phyloP scores from a whole-genome alignment of 2,329 filamentous ascomycete genomes.

The Exophiala dermatitidis region DNA sequence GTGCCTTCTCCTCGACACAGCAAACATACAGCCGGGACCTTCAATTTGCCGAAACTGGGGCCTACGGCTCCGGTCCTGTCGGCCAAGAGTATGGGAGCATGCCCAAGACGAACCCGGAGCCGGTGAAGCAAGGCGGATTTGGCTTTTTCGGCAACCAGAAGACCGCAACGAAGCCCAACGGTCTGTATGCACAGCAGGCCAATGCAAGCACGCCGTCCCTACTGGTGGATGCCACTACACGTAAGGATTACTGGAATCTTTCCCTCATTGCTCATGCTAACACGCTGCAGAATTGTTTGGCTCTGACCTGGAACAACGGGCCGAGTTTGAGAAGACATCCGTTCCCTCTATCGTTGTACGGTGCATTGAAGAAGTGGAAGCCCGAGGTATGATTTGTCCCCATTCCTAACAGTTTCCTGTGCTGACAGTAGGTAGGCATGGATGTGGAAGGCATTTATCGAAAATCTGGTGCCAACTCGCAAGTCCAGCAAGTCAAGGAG shows the following conservation, averaged over 20 bases:
- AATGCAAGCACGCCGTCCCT: slow-evolving; percentile 40
- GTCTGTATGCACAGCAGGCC: slow-evolving; percentile 32
- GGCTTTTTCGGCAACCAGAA: slow-evolving; percentile 59
- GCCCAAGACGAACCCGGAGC: slow-evolving; percentile 33
- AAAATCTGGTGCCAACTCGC: slow-evolving; percentile 88
- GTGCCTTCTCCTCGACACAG: slow-evolving; percentile 68
- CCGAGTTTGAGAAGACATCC: slow-evolving; percentile 79
- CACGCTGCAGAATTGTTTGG: slow-evolving; percentile 61
- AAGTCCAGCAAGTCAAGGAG: slow-evolving; percentile 82
- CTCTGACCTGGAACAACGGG: slow-evolving; percentile 76
- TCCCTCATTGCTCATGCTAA: slow-evolving; percentile 6
- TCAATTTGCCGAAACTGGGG: slow-evolving; percentile 57
- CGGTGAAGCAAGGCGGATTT: slow-evolving; percentile 53
- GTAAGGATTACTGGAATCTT: slow-evolving; percentile 28
- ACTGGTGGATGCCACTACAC: slow-evolving; percentile 33
- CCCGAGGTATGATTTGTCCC: slow-evolving; percentile 54
- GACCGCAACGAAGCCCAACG: slow-evolving; percentile 31
- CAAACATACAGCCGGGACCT: slow-evolving; percentile 40
- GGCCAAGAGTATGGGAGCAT: slow-evolving; percentile 30
- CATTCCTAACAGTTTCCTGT: not conserved
- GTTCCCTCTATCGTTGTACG: slow-evolving; percentile 86
- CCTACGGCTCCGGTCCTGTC: slow-evolving; percentile 52
- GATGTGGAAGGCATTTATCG: slow-evolving; percentile 96
- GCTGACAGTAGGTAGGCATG: slow-evolving; percentile 51
- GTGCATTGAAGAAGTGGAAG: slow-evolving; percentile 93